Percentiles rank a stretch among this genome's conserved stretches.
phyloP scores from a whole-genome alignment of 2,329 filamentous ascomycete species.

The Neopestalotiopsis sp. region DNA sequence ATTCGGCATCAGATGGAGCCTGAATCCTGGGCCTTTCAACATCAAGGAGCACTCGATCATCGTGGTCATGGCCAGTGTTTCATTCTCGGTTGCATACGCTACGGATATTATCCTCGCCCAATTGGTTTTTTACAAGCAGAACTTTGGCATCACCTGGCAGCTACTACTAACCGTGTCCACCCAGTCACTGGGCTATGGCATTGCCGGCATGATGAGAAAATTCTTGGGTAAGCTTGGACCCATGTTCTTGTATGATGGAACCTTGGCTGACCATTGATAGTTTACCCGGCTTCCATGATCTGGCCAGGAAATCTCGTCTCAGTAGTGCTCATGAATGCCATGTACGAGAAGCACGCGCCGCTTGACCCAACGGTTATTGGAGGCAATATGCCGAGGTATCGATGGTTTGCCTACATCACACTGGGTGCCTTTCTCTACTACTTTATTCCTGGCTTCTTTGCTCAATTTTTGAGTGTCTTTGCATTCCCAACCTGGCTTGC shows the following conservation, averaged over 20 bases:
- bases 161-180: constrained; percentile 70
- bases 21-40: constrained; percentile 74
- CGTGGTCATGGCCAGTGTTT: constrained; percentile 73
- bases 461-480: constrained; percentile 72
- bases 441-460: constrained; percentile 72
- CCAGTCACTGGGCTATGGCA: constrained; percentile 72
- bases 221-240: constrained; percentile 56
- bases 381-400: constrained; percentile 69
- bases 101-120: constrained; percentile 77
- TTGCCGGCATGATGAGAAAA: constrained; percentile 70
- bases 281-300: constrained; percentile 74
- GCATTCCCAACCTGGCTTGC: constrained; percentile 75
- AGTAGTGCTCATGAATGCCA: constrained; percentile 71
- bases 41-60: constrained; percentile 74
- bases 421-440: constrained; percentile 66
- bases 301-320: constrained; percentile 73
- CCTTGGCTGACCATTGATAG: constrained; percentile 33
- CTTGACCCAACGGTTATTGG: constrained; percentile 60
- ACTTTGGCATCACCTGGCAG: constrained; percentile 71
- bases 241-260: background rate
- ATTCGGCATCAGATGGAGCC: constrained; percentile 58
- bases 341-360: constrained; percentile 66
- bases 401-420: constrained; percentile 66
- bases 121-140: constrained; percentile 72
- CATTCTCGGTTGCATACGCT: constrained; percentile 72